Conservation (phyloP, 2,329 filamentous ascomycete genomes). For the Colletotrichum zoysiae region DNA sequence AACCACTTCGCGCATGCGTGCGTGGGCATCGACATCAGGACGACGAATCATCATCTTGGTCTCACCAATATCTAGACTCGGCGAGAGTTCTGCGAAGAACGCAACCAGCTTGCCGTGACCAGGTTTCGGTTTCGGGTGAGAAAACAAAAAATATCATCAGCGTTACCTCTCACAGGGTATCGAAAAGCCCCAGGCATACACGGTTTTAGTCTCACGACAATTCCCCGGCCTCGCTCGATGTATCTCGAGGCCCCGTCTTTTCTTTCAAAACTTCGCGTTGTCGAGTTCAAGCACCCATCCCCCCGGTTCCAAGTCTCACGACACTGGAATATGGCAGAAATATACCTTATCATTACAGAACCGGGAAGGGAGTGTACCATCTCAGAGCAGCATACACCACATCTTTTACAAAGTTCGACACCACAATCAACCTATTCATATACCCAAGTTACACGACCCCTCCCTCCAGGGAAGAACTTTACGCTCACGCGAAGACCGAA, state of each 20-base stretch:
- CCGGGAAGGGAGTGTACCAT: neutral
- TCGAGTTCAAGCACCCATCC: conserved; percentile 4
- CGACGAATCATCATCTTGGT: conserved; percentile 28
- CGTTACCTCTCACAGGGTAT: conserved; percentile 23
- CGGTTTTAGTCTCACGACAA: conserved; percentile 40
- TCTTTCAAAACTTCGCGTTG: neutral
- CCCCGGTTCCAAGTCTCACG: conserved; percentile 25
- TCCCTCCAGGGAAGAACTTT: conserved; percentile 45
- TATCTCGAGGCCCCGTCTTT: neutral
- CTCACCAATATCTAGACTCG: conserved; percentile 34
- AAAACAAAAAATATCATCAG: conserved; percentile 12
- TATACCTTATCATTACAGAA: conserved; percentile 36
- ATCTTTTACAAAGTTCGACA: conserved; percentile 4
- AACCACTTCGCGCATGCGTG: conserved; percentile 1
- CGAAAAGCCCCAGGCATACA: conserved; percentile 22
- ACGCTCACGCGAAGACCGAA: conserved; percentile 50
- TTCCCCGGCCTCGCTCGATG: conserved; percentile 14
- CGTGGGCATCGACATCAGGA: conserved; percentile 26
- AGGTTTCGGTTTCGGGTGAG: conserved; percentile 25
- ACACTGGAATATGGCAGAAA: conserved; percentile 22
- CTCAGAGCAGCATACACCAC: neutral
- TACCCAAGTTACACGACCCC: conserved; percentile 36
- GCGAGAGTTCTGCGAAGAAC: conserved; percentile 41
- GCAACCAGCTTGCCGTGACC: conserved; percentile 22
- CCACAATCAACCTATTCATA: conserved; percentile 32